A percentile compares a stretch with the other conserved stretches of the same genome.
These are phyloP conservation scores for Hypsizygus marmoreus DNA, from an alignment of 768 basidiomycete genomes.

Conservation along the genomic window DNA sequence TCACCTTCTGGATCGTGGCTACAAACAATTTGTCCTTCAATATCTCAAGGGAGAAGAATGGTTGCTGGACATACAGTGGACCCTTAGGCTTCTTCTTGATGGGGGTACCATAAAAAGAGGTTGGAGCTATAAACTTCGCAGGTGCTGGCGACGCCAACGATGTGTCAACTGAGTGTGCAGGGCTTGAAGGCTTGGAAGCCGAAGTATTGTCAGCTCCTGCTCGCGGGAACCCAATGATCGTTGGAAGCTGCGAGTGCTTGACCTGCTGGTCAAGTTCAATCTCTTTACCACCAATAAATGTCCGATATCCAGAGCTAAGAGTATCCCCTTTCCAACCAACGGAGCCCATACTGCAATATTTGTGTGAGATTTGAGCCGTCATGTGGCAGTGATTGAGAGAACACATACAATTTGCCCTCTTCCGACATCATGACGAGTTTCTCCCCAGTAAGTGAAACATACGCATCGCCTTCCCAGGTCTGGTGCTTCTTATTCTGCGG, in stretches of 20 bases:
- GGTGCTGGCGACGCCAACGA: constrained; percentile 9
- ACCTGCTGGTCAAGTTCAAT: constrained; percentile 61
- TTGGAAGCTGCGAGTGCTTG: constrained; percentile 52
- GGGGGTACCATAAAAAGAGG: constrained; percentile 62
- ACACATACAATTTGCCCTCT: constrained; percentile 65
- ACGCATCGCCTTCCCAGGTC: constrained; percentile 84
- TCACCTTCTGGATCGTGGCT: constrained; percentile 80
- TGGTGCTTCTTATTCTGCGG: constrained; percentile 75
- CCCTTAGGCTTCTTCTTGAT: constrained; percentile 39
- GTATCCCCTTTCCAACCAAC: constrained; percentile 59
- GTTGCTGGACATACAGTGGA: constrained; percentile 42
- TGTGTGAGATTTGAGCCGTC: constrained; percentile 1
- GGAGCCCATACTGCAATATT: constrained; percentile 53
- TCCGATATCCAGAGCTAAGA: constrained; percentile 46
- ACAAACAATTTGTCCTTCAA: no score
- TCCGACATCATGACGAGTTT: constrained; percentile 67
- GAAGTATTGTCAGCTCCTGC: constrained; percentile 10
- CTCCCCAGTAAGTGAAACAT: constrained; percentile 50
- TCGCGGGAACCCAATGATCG: constrained; percentile 19
- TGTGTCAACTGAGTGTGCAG: constrained; percentile 6
- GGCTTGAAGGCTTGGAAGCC: constrained; percentile 8
- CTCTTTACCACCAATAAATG: constrained; percentile 59
- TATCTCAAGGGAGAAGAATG: no score
- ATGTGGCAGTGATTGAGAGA: background rate
- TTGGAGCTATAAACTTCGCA: constrained; percentile 48